phyloP scores from a whole-genome alignment of 2,329 filamentous ascomycete species.

The Fusarium proliferatum region DNA sequence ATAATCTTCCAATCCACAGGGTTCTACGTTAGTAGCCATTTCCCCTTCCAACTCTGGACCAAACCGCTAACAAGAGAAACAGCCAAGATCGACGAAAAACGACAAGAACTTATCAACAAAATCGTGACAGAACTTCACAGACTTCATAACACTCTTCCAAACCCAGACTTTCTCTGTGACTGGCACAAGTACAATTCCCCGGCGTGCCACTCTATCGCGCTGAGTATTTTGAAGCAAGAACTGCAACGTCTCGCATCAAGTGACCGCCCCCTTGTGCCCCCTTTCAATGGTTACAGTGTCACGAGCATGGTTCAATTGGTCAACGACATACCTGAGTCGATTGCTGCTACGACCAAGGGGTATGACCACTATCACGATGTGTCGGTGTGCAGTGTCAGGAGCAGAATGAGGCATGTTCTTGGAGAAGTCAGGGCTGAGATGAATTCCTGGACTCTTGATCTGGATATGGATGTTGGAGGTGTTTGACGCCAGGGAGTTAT shows the following conservation, averaged over 20 bases:
- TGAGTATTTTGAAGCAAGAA: neutral
- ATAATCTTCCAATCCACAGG: neutral
- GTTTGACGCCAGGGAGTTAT: neutral
- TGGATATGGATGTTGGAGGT: neutral
- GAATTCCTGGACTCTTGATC: neutral
- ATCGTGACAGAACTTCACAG: accelerated
- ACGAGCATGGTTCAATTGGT: neutral
- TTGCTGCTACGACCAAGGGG: neutral
- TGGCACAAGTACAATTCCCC: neutral
- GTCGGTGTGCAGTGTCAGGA: neutral
- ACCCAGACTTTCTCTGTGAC: neutral
- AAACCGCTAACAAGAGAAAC: neutral
- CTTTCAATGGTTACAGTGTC: neutral
- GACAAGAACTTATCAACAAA: neutral
- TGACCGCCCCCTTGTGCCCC: accelerated
- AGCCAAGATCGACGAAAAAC: neutral
- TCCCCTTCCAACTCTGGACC: neutral
- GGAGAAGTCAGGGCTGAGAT: neutral
- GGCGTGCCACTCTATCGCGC: neutral
- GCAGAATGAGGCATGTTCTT: neutral
- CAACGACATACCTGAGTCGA: neutral
- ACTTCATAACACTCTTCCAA: neutral
- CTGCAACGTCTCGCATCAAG: neutral
- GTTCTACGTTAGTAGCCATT: neutral
- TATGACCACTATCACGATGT: neutral